A percentile compares a stretch with the other conserved stretches of the same genome.
Conservation (phyloP, 2,329 filamentous ascomycete genomes). For the Fusarium penzigii region DNA sequence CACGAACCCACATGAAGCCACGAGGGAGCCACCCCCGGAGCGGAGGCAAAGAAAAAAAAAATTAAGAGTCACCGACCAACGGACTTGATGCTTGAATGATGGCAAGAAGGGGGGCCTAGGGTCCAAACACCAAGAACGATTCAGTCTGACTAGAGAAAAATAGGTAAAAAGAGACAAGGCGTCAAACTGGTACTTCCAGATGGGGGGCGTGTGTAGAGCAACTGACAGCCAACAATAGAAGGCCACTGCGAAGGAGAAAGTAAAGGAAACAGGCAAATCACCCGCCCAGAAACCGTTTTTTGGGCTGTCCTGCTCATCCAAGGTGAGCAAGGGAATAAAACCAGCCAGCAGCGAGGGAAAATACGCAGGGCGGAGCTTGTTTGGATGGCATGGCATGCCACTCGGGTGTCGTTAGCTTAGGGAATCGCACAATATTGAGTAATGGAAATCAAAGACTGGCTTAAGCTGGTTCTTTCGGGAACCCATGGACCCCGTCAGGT, state of each 20-base stretch:
- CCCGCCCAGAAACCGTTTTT: background rate
- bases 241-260: background rate
- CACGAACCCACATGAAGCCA: slow-evolving; percentile 18
- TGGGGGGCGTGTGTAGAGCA: background rate
- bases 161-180: background rate
- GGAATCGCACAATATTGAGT: slow-evolving; percentile 43
- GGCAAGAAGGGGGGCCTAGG: background rate
- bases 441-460: slow-evolving; percentile 48
- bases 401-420: slow-evolving; percentile 32
- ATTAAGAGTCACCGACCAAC: background rate
- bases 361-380: slow-evolving; percentile 10
- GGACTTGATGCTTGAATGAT: background rate
- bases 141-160: background rate
- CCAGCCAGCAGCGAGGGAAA: background rate
- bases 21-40: slow-evolving; percentile 9
- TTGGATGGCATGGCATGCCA: slow-evolving; percentile 20
- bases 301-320: background rate
- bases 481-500: slow-evolving; percentile 24
- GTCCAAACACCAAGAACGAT: background rate
- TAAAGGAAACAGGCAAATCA: background rate
- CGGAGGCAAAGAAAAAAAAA: slow-evolving; percentile 3
- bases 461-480: slow-evolving; percentile 27
- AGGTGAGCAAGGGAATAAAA: background rate
- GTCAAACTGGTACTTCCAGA: background rate
- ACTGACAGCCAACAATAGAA: background rate